A percentile compares a stretch with the other conserved stretches of the same genome.
Evolutionary conservation across 768 basidiomycete species (phyloP).

Genomic region (Stropharia rugosoannulata): DNA sequence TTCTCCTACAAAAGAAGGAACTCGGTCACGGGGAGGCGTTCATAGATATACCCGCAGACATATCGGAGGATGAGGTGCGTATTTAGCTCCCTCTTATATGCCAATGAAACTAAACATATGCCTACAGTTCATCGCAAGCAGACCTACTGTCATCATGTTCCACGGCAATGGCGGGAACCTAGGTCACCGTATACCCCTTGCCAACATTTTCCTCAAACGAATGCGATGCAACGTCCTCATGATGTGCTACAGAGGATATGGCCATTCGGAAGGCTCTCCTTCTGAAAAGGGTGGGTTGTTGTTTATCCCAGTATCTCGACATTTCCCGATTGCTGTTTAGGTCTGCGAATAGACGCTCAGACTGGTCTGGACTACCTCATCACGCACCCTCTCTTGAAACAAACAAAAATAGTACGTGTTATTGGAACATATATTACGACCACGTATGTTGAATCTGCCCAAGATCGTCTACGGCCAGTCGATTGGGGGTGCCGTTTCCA

Average conservation of each 20-base stretch:
- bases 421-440: background rate
- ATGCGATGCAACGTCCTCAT: constrained; percentile 94
- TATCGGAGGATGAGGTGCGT: constrained; percentile 53
- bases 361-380: constrained; percentile 75
- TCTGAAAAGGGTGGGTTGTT: constrained; percentile 69
- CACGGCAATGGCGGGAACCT: constrained; percentile 89
- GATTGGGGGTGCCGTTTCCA: constrained; percentile 91
- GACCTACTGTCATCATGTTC: constrained; percentile 91
- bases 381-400: constrained; percentile 58
- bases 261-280: constrained; percentile 81
- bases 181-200: constrained; percentile 90
- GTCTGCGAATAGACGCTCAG: constrained; percentile 83
- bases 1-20: constrained; percentile 65
- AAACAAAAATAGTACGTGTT: constrained; percentile 63
- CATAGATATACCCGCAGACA: constrained; percentile 22
- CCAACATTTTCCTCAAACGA: constrained; percentile 73
- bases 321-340: constrained; percentile 30
- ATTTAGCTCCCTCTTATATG: background rate
- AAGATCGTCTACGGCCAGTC: constrained; percentile 82
- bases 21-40: constrained; percentile 21
- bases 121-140: constrained; percentile 39
- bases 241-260: constrained; percentile 94
- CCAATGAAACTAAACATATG: background rate
- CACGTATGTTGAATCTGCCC: background rate
- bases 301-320: background rate